Base-by-base conservation (phyloP, 306 rosid species). In the Betula pendula region DNA sequence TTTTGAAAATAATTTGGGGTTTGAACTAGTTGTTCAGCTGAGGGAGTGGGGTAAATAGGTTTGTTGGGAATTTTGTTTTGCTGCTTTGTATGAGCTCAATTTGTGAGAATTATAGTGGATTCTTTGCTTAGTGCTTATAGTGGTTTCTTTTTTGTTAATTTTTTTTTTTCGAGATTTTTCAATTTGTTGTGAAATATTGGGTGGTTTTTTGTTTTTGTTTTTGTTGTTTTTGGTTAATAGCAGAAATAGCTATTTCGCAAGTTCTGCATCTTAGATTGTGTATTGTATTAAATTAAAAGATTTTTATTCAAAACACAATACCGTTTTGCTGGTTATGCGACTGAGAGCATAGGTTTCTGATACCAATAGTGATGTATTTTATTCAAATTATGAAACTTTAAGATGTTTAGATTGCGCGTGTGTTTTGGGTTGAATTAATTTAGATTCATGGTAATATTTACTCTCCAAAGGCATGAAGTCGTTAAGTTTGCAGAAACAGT, bases 11-110 rank as follows among this genome's bases (percentile, higher is more conserved):
- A 5, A 70, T 50, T 29, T 42, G 7, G 67, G 67, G 47, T 29
- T 72, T 66, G 69, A 56, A 50, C 20, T 74, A 16, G 74, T 63
- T 78, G 43, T 33, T 71, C 25, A 42, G 83, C 70, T 71, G 25
- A 31, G 38, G 27, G 45, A 15, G 16, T 49, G 51, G 60, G 42
- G 20, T 29, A 2, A 16, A 17, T 68, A 44, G 43, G 43, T 62
- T 53, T 8, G 51, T 58, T 72, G 53, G 51, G 68, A 69, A 74
- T 59, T 43, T 75, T 25, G 11, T 55, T 13, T 43, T 51, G 19
- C 50, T 71, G 70, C 7, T 67, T 50, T 76, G 65, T 75, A 22
- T 77, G 66, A 56, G 60, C 51, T 33, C 24, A 38, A 24, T 59
- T 52, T 70, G 13, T 70, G 68, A 16, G 14, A 59, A 78, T n/a